These are phyloP conservation scores for Didymella exigua DNA, from an alignment of 2,329 filamentous ascomycete species.

Conservation along the genomic window DNA sequence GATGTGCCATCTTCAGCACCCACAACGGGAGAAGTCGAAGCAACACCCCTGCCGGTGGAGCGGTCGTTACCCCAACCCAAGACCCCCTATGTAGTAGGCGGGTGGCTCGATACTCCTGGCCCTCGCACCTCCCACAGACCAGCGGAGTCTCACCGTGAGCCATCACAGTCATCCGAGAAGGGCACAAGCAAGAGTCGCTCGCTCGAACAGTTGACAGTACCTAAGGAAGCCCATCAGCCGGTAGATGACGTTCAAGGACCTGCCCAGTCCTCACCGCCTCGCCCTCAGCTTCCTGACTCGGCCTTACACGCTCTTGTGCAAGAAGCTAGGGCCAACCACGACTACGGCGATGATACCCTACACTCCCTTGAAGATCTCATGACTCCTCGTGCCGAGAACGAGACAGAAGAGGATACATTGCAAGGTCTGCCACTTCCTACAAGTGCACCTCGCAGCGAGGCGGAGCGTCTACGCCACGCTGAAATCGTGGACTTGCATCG, in stretches of 20 bases:
- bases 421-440: constrained; percentile 38
- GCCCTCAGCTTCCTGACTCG: constrained; percentile 40
- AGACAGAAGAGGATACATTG: constrained; percentile 44
- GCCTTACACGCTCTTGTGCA: constrained; percentile 50
- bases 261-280: background rate
- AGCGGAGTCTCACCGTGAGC: constrained; percentile 6
- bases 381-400: constrained; percentile 29
- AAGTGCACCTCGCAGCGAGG: constrained; percentile 43
- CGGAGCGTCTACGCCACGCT: constrained; percentile 50
- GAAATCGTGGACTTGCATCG: constrained; percentile 50
- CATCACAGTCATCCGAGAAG: constrained; percentile 28
- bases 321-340: constrained; percentile 43
- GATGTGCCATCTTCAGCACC: constrained; percentile 8
- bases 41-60: constrained; percentile 38
- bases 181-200: constrained; percentile 21
- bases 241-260: constrained; percentile 5
- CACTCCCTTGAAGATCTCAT: constrained; percentile 56
- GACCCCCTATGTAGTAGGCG: constrained; percentile 55
- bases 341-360: constrained; percentile 55
- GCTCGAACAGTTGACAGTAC: constrained; percentile 12
- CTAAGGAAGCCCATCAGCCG: constrained; percentile 4
- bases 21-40: constrained; percentile 24
- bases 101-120: constrained; percentile 56
- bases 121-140: constrained; percentile 31
- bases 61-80: constrained; percentile 38